Base-by-base conservation (phyloP, 2,329 filamentous ascomycete genomes). In the Juglanconis oblonga region DNA sequence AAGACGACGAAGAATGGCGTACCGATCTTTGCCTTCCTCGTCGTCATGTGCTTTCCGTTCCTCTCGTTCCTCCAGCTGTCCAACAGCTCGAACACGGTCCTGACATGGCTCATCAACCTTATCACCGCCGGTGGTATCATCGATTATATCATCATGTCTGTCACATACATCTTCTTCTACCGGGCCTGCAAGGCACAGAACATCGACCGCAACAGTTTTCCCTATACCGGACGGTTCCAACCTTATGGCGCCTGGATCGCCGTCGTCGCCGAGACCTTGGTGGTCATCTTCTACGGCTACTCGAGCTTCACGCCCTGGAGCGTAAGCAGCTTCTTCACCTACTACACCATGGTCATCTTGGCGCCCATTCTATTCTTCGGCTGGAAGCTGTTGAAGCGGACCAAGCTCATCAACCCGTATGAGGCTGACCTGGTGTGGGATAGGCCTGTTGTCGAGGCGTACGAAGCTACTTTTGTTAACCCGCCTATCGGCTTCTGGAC, bases 361-460 rank as follows among this genome's bases (percentile, higher is more conserved):
- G 78, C 79, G 0, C 78, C 80, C 5, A 67, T 83, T 33, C 72
- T 85, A 38, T 88, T 81, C 68, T 52, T 81, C n/a, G 77, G 78
- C 66, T 90, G 85, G 84, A 90, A 90, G 73, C 10, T 89, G 1
- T n/a, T 84, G 69, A 84, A 86, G 74, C 76, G 75, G 61, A 89
- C 87, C 1, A 79, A 78, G 62, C 74, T 82, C 55, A 75, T 86
- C 17, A 73, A 73, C 2, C 75, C 86, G 0, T 69, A 76, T 5
- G 81, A 89, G 67, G 79, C 80, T 3, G 85, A 88, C 67, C 75
- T 88, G 14, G 74, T 85, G 47, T 84, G 84, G 84, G 79, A 88
- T 66, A 75, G 79, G n/a, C 84, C 83, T 29, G 66, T 77, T 29
- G 82, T 87, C 58, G 85, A 87, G 61, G 76, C 76, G 0, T 82